Conservation (phyloP, 148 eudicot genomes). For the Bassia scoparia region DNA sequence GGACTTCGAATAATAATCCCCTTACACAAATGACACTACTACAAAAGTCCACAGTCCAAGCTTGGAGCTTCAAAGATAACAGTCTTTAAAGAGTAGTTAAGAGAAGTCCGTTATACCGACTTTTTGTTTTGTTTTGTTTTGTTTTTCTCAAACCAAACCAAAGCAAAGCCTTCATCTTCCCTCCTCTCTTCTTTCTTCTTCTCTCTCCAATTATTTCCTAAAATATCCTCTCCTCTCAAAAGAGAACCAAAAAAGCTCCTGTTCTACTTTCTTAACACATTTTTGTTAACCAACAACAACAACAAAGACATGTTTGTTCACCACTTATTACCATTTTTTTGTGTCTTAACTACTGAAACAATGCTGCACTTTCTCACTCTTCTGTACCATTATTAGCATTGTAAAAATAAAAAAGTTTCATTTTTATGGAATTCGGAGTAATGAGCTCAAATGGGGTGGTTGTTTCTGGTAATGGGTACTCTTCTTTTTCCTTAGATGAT, state of each 20-base stretch:
- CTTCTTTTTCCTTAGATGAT: conserved; percentile 10
- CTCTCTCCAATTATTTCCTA: conserved; percentile 22
- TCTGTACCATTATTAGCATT: not conserved
- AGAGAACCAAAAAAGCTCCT: not conserved
- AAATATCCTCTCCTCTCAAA: conserved; percentile 3
- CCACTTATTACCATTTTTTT: not conserved
- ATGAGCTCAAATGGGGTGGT: conserved; percentile 5
- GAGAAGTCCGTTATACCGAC: conserved; percentile 4
- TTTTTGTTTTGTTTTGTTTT: conserved; percentile 2
- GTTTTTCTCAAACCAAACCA: not conserved
- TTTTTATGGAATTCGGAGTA: conserved; percentile 8
- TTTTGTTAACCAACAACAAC: not conserved
- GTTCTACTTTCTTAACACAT: not conserved
- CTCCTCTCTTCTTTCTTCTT: not conserved
- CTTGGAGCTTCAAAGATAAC: not conserved
- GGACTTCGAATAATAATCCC: no score
- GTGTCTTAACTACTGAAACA: not conserved
- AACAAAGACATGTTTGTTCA: not conserved
- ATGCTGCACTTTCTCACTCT: not conserved
- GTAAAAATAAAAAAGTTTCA: not conserved
- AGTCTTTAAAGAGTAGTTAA: not conserved
- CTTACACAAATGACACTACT: no score
- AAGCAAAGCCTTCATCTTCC: not conserved
- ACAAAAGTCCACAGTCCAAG: not conserved
- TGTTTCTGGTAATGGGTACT: conserved; percentile 4